Percentiles rank a stretch among this genome's conserved stretches.
Evolutionary conservation across 805 yeast species (phyloP).

Genomic region (Candida andamanensis): DNA sequence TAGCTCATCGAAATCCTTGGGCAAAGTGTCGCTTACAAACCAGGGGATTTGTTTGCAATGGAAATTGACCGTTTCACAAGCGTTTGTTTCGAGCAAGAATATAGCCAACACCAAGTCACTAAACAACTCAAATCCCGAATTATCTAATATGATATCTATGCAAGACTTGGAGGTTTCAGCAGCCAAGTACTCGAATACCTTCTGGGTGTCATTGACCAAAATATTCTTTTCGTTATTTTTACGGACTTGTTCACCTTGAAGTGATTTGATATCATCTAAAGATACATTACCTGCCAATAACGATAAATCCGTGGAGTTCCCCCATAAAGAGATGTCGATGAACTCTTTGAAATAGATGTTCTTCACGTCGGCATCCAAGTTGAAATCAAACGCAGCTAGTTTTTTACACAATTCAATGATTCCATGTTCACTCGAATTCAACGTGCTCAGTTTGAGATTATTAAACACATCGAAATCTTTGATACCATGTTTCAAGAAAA

Average conservation of each 20-base stretch:
- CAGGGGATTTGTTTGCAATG: constrained; percentile 93
- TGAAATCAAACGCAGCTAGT: constrained; percentile 32
- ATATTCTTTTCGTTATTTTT: constrained; percentile 76
- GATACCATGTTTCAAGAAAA: constrained; percentile 25
- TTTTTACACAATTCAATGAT: constrained; percentile 76
- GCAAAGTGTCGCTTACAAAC: constrained; percentile 96
- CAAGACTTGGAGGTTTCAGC: constrained; percentile 32
- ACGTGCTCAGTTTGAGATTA: constrained; percentile 65
- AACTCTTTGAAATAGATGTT: constrained; percentile 72
- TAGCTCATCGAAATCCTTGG: constrained; percentile 65
- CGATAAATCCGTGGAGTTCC: constrained; percentile 94
- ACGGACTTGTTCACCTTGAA: constrained; percentile 87
- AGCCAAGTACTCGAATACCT: constrained; percentile 53
- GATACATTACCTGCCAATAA: constrained; percentile 78
- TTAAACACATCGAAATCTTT: constrained; percentile 66
- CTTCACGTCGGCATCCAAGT: constrained; percentile 35
- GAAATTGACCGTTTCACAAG: constrained; percentile 59
- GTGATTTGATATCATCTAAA: constrained; percentile 80
- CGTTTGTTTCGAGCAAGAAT: constrained; percentile 55
- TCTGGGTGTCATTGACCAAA: constrained; percentile 64
- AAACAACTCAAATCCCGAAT: constrained; percentile 91
- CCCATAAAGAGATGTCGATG: constrained; percentile 90
- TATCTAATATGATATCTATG: constrained; percentile 82
- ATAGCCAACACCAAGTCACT: constrained; percentile 27
- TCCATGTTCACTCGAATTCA: constrained; percentile 68